Evolutionary conservation across 129 eudicot species (phyloP), one percentile per base, ranked within the genome.

Genomic region (Rutidosis leptorrhynchoides): DNA sequence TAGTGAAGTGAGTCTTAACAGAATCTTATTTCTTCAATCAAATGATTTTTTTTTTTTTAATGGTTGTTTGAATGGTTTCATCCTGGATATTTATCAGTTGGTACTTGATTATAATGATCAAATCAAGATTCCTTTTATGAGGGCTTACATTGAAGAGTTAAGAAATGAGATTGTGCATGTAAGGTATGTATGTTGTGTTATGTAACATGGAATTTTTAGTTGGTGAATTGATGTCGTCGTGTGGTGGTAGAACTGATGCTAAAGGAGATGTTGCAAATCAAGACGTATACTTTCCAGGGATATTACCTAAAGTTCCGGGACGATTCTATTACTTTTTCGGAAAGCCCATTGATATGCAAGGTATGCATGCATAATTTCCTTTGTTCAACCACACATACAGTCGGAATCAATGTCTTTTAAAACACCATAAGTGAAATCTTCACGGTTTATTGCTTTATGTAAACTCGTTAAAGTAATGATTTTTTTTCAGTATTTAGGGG

Each of bases 261-360:
- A 71, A 55, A 55, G 86, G 86, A 57, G 95, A 81, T 53, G 72
- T 81, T 26, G 78, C 74, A 37, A 87, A 87, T 61, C 85, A 84
- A 79, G 80, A 73, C 58, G 35, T 74, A 15, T 78, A 79, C 67
- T 14, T 79, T 23, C 95, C 95, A 27, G 56, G 79, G 56, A 8
- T 83, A 37, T n/a, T 74, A 67, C 87, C 95, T 7, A 87, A 81
- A 69, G 46, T 81, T 60, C 87, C 90, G 0, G 90, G 95, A 14
- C 79, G 90, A 15, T 83, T 79, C 63, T 87, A 87, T 62, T 87
- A 65, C 74, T 64, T 55, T 17, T 83, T 87, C 33, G 83, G 90
- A 46, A 81, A 81, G 68, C 90, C 85, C 6, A 79, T 87, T 33
- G 75, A 79, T 40, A 83, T 83, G 46, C 55, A 74, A 77, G 95